phyloP scores from a whole-genome alignment of 2,329 filamentous ascomycete species.

The Calycina marina region DNA sequence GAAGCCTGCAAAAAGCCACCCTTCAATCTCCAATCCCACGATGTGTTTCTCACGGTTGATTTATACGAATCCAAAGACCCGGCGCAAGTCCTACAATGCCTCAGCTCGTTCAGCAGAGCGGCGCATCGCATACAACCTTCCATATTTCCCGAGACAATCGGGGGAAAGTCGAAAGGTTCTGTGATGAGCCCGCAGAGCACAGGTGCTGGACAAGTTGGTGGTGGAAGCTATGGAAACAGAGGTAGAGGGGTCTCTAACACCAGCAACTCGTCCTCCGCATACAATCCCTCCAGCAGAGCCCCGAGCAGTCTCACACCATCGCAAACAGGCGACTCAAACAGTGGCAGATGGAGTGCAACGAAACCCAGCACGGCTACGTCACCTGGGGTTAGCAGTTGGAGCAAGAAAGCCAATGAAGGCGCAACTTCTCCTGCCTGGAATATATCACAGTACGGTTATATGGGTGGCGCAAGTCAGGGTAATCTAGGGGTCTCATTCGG shows the following conservation, averaged over 20 bases:
- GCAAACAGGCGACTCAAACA: conserved; percentile 26
- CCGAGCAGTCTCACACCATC: conserved; percentile 23
- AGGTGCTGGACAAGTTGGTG: conserved; percentile 27
- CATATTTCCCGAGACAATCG: conserved; percentile 62
- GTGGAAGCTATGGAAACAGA: conserved; percentile 26
- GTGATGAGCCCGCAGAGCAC: conserved; percentile 53
- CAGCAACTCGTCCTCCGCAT: conserved; percentile 42
- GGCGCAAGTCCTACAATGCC: conserved; percentile 84
- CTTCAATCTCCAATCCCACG: conserved; percentile 78
- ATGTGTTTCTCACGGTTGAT: conserved; percentile 94
- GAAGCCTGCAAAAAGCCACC: conserved; percentile 74
- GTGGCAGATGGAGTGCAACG: conserved; percentile 46
- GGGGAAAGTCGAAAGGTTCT: conserved; percentile 46
- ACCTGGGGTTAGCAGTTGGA: conserved; percentile 69
- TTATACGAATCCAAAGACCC: conserved; percentile 93
- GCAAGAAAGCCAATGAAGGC: conserved; percentile 66
- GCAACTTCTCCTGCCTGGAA: conserved; percentile 88
- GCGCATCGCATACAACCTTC: conserved; percentile 62
- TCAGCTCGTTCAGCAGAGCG: conserved; percentile 80
- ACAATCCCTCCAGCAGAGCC: conserved; percentile 28
- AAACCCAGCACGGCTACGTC: conserved; percentile 42
- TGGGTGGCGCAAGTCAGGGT: conserved; percentile 92
- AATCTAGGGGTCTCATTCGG: conserved; percentile 92
- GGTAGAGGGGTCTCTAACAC: conserved; percentile 37
- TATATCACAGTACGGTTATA: conserved; percentile 95